Percentiles rank a stretch among this genome's conserved stretches.
Evolutionary conservation across 495 filamentous ascomycete genomes (phyloP).

Genomic region (Aspergillus bertholletiae): DNA sequence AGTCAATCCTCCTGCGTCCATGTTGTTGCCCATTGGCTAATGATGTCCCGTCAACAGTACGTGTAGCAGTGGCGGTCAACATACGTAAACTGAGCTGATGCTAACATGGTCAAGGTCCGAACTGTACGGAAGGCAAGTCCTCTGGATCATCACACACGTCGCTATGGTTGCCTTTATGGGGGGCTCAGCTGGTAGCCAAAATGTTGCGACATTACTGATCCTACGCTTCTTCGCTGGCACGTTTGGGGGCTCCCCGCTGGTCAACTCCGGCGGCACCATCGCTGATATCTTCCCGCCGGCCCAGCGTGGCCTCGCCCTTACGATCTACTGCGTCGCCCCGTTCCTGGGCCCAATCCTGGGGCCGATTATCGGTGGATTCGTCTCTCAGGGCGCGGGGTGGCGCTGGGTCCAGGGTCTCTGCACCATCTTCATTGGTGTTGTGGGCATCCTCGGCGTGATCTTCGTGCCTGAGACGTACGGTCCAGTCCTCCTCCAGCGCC

Average conservation of each 20-base stretch:
- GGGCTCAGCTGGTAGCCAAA: conserved; percentile 49
- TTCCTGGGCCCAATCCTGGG: conserved; percentile 48
- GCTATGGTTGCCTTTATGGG: conserved; percentile 62
- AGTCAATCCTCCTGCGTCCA: too few relatives aligned
- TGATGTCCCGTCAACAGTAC: too few relatives aligned
- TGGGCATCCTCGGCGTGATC: conserved; percentile 47
- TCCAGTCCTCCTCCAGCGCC: conserved; percentile 47
- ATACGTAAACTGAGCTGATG: too few relatives aligned
- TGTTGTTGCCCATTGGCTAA: too few relatives aligned
- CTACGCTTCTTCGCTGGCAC: conserved; percentile 62
- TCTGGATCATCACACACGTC: conserved; percentile 61
- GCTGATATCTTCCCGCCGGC: conserved; percentile 62
- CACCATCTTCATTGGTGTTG: conserved; percentile 37
- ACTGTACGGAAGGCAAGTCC: conserved; percentile 61
- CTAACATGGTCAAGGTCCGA: too few relatives aligned
- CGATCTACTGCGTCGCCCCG: conserved; percentile 57
- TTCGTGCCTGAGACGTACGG: conserved; percentile 55
- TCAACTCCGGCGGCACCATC: conserved; percentile 67
- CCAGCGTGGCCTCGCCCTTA: conserved; percentile 58
- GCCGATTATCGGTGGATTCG: conserved; percentile 54
- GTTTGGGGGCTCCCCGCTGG: conserved; percentile 61
- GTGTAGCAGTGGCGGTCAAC: too few relatives aligned
- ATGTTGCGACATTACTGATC: conserved; percentile 54
- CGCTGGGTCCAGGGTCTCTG: conserved; percentile 58
- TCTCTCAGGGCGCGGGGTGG: conserved; percentile 54